Conservation (phyloP, 2,329 filamentous ascomycete species). For the Cryphonectria nitschkei region DNA sequence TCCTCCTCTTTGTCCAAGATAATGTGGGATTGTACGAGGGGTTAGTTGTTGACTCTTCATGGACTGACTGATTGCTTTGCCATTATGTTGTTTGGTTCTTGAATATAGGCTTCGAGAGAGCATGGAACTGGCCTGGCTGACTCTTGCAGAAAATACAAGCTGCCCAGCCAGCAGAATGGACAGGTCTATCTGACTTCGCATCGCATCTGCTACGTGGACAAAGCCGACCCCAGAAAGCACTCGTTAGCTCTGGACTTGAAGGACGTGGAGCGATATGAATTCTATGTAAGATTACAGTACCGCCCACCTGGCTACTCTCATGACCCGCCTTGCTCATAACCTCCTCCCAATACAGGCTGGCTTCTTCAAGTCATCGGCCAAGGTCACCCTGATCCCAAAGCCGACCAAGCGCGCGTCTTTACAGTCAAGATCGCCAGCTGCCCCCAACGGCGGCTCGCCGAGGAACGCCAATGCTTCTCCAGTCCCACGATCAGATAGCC, state of each 20-base stretch:
- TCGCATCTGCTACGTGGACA: conserved; percentile 92
- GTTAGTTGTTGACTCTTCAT: conserved; percentile 55
- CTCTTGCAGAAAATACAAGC: conserved; percentile 80
- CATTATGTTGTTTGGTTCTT: conserved; percentile 23
- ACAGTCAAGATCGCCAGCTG: conserved; percentile 55
- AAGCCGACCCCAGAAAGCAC: conserved; percentile 79
- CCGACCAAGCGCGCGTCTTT: conserved; percentile 68
- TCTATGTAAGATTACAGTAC: conserved; percentile 65
- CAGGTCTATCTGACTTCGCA: conserved; percentile 97
- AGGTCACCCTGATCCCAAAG: conserved; percentile 88
- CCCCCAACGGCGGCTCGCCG: conserved; percentile 45
- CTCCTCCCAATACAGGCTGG: conserved; percentile 62
- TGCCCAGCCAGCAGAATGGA: conserved; percentile 90
- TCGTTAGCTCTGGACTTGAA: conserved; percentile 87
- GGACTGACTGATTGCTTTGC: conserved; percentile 21
- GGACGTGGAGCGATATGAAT: conserved; percentile 87
- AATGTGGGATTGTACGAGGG: conserved; percentile 97
- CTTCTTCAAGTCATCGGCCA: conserved; percentile 92
- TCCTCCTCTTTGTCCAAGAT: conserved; percentile 94
- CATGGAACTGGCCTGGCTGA: background rate
- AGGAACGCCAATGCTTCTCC: conserved; percentile 54
- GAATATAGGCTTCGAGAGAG: background rate
- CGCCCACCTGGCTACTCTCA: background rate
- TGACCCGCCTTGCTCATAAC: conserved; percentile 30
- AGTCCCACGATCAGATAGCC: conserved; percentile 46